Evolutionary conservation across 768 basidiomycete species (phyloP).

Genomic region (Lentinula sp.): DNA sequence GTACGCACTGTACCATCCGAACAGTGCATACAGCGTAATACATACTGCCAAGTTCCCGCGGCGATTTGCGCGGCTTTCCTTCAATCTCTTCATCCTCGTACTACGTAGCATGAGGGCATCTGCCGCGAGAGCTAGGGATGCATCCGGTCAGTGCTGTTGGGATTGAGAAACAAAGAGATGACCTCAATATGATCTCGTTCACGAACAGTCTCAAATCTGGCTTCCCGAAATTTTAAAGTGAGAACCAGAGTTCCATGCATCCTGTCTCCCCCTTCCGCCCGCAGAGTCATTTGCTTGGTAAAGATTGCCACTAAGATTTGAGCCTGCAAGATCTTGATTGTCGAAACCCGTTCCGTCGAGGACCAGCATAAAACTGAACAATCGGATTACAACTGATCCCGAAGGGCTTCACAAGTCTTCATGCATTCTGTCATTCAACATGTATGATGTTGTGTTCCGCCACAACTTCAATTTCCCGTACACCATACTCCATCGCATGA

Average conservation of each 20-base stretch:
- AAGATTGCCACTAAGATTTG: neutral
- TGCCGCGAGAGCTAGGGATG: neutral
- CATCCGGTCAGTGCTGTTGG: neutral
- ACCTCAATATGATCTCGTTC: neutral
- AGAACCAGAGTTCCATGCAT: neutral
- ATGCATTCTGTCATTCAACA: neutral
- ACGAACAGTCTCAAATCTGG: neutral
- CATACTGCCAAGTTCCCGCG: neutral
- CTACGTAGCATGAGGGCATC: neutral
- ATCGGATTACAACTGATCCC: no score
- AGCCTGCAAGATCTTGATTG: neutral
- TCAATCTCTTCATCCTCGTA: neutral
- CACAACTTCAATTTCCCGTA: neutral
- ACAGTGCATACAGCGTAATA: neutral
- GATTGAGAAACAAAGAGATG: neutral
- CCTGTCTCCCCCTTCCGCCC: neutral
- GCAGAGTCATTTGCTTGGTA: no score
- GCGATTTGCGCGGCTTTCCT: neutral
- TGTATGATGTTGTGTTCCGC: neutral
- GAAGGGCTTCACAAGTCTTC: neutral
- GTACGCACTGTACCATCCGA: neutral
- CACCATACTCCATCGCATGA: neutral
- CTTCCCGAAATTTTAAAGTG: neutral
- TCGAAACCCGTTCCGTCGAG: neutral
- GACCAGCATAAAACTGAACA: neutral